These are phyloP conservation scores for Aspergillus thermomutatus DNA, from an alignment of 2,329 filamentous ascomycete species.

Conservation along the genomic window DNA sequence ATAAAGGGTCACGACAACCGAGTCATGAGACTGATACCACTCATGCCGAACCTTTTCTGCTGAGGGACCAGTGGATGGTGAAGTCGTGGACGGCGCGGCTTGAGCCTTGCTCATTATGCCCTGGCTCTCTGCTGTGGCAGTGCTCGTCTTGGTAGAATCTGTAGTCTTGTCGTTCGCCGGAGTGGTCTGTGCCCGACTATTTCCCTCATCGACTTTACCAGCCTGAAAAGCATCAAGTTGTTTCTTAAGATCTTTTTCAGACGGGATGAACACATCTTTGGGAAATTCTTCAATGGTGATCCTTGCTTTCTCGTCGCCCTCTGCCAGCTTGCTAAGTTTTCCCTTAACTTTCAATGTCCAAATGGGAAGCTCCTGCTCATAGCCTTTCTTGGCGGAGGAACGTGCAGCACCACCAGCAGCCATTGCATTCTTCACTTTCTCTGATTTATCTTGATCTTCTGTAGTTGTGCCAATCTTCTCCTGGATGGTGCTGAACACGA, in stretches of 20 bases:
- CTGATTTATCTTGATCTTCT: constrained; percentile 31
- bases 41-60: constrained; percentile 64
- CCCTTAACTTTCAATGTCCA: constrained; percentile 57
- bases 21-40: constrained; percentile 64
- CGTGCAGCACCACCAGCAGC: constrained; percentile 10
- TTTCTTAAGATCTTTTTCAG: constrained; percentile 36
- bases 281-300: constrained; percentile 55
- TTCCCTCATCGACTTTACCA: constrained; percentile 14
- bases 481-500: constrained; percentile 59
- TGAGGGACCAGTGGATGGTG: constrained; percentile 9
- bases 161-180: constrained; percentile 2
- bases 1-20: constrained; percentile 62
- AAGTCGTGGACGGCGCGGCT: not conserved
- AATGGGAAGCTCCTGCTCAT: constrained; percentile 46
- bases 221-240: constrained; percentile 31
- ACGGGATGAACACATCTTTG: constrained; percentile 42
- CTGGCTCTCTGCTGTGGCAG: constrained; percentile 1
- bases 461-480: constrained; percentile 49
- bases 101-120: constrained; percentile 3
- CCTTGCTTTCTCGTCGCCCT: constrained; percentile 47
- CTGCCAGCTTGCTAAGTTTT: constrained; percentile 49
- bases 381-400: constrained; percentile 16
- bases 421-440: constrained; percentile 31
- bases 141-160: not conserved
- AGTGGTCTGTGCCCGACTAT: not conserved